phyloP scores from a whole-genome alignment of 345 rosid genomes.

The Euphorbia peplus region DNA sequence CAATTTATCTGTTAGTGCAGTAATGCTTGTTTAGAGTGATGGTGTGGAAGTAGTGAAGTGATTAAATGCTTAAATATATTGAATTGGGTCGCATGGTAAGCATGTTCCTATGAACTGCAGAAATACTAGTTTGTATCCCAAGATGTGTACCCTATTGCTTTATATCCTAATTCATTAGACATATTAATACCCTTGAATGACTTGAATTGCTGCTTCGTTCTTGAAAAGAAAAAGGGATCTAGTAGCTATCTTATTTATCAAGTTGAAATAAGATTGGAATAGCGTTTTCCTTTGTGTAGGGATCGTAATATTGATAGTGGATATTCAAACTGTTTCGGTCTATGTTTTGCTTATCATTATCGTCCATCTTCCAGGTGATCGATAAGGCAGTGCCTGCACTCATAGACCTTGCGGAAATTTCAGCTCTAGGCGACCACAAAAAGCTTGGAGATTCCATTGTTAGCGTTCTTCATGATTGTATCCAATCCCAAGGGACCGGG shows the following conservation, averaged over 20 bases:
- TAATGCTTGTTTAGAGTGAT: not conserved
- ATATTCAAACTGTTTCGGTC: not conserved
- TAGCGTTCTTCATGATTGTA: constrained; percentile 72
- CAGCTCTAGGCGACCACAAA: constrained; percentile 84
- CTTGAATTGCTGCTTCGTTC: not conserved
- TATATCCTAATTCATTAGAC: not conserved
- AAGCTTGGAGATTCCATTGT: constrained; percentile 85
- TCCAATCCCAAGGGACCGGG: constrained; percentile 56
- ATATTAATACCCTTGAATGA: not conserved
- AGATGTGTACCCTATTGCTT: not conserved
- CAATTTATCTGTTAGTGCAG: not conserved
- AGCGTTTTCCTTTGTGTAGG: not conserved
- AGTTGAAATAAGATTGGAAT: not conserved
- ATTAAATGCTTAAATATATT: not conserved
- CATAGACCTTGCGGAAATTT: constrained; percentile 79
- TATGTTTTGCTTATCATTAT: constrained; percentile 5
- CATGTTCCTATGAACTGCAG: not conserved
- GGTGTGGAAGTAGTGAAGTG: not conserved
- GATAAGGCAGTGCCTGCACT: constrained; percentile 82
- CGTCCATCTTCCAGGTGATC: constrained; percentile 40
- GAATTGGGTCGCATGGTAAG: not conserved
- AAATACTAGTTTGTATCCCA: not conserved
- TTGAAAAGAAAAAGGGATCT: not conserved
- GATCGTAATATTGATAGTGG: not conserved
- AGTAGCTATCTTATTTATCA: not conserved